Evolutionary conservation across 1,284 basidiomycete species (phyloP).

Genomic region (Kwoniella shivajii): DNA sequence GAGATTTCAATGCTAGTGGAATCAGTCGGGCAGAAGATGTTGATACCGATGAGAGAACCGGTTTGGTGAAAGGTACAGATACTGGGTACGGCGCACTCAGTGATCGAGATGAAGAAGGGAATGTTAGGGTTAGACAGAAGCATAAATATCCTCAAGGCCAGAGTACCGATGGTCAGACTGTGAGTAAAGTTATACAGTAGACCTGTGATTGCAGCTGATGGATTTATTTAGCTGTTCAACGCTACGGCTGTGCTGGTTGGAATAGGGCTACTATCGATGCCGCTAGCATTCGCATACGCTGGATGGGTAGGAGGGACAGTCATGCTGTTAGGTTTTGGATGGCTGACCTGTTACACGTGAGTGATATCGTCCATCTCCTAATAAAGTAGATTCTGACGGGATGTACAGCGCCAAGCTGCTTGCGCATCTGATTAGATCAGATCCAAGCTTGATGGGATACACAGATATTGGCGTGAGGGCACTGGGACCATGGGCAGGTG

Average conservation of each 20-base stretch:
- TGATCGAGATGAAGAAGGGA: background rate
- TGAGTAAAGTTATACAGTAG: slow-evolving; percentile 51
- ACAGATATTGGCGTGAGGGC: slow-evolving; percentile 85
- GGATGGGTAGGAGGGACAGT: slow-evolving; percentile 79
- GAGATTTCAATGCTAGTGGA: background rate
- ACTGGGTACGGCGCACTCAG: slow-evolving; percentile 2
- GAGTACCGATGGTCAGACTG: slow-evolving; percentile 82
- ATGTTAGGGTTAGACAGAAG: background rate
- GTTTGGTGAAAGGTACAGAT: background rate
- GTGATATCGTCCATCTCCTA: slow-evolving; percentile 41
- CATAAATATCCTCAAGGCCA: slow-evolving; percentile 35
- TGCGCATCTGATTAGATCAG: slow-evolving; percentile 70
- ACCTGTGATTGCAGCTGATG: slow-evolving; percentile 14
- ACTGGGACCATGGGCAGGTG: slow-evolving; percentile 71
- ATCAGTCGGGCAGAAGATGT: background rate
- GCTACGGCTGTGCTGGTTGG: slow-evolving; percentile 82
- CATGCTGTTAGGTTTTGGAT: slow-evolving; percentile 75
- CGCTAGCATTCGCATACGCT: slow-evolving; percentile 81
- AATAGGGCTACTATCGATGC: slow-evolving; percentile 86
- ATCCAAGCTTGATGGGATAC: slow-evolving; percentile 74
- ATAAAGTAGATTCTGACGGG: background rate
- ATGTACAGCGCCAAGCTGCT: slow-evolving; percentile 80
- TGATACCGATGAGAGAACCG: background rate
- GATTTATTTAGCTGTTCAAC: slow-evolving; percentile 72
- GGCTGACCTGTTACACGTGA: slow-evolving; percentile 83